Evolutionary conservation across 441 rosid genomes (phyloP).

Genomic region (Erodium trifolium): DNA sequence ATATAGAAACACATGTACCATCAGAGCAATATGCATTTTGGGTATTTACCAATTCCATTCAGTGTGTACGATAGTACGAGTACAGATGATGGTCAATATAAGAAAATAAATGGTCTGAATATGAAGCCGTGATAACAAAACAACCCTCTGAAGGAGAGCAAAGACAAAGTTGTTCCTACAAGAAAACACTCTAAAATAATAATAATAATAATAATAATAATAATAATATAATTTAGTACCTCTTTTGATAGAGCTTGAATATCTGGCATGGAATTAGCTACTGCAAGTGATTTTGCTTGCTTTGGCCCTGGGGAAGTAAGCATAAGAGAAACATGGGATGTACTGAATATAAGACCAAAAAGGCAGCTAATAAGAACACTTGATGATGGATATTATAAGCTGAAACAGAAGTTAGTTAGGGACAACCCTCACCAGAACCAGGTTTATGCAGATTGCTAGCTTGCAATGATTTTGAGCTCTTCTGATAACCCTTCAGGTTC

Average conservation of each 20-base stretch:
- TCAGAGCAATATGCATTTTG: too few species aligned
- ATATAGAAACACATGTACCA: too few species aligned
- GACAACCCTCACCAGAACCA: conserved; percentile 30
- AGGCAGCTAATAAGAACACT: background rate
- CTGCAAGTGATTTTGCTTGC: conserved; percentile 33
- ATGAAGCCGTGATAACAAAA: too few species aligned
- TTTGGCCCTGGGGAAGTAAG: conserved; percentile 40
- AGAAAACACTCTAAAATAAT: background rate
- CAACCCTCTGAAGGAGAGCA: too few species aligned
- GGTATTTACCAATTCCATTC: too few species aligned
- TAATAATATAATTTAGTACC: conserved; percentile 35
- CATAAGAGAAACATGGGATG: too few species aligned
- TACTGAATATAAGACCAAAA: too few species aligned
- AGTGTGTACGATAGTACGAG: too few species aligned
- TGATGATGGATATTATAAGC: conserved; percentile 12
- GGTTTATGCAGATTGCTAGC: conserved; percentile 50
- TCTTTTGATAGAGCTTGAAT: conserved; percentile 62
- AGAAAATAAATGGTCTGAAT: too few species aligned
- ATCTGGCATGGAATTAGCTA: conserved; percentile 39
- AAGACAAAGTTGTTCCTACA: too few species aligned
- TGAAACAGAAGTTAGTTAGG: conserved; percentile 25
- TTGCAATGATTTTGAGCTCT: conserved; percentile 74
- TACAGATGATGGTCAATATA: too few species aligned
- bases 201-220: conserved; percentile 12
- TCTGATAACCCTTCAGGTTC: conserved; percentile 39